Percentiles rank a stretch among this genome's conserved stretches.
phyloP scores from a whole-genome alignment of 257 asterid species.

The Solanum neorickii region DNA sequence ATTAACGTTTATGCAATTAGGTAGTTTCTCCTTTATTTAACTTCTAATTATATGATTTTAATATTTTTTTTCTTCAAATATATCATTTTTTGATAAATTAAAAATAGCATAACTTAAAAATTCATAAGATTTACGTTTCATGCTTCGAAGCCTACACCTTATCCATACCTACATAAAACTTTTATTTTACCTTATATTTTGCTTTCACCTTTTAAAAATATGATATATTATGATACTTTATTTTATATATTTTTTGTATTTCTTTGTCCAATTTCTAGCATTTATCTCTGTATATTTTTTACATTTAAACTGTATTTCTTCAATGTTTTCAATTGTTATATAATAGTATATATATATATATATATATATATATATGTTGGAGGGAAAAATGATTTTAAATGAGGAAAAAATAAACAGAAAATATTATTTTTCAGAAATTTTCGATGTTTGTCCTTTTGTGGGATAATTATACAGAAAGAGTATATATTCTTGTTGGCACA shows the following conservation, averaged over 20 bases:
- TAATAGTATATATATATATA: too few species aligned
- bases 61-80: too few species aligned
- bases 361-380: neutral
- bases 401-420: neutral
- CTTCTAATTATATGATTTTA: neutral
- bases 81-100: neutral
- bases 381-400: neutral
- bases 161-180: neutral
- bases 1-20: neutral
- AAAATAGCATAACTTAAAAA: neutral
- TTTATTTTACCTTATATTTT: neutral
- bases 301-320: too few species aligned
- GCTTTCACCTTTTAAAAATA: neutral
- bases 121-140: neutral
- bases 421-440: neutral
- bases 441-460: neutral
- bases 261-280: neutral
- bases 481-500: neutral
- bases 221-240: neutral
- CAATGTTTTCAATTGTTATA: neutral
- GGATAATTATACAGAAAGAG: neutral
- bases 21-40: too few species aligned
- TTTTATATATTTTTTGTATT: neutral
- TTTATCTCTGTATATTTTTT: neutral
- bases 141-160: neutral